Base-by-base conservation (phyloP, 768 basidiomycete genomes). In the Lanmaoa rubissima region DNA sequence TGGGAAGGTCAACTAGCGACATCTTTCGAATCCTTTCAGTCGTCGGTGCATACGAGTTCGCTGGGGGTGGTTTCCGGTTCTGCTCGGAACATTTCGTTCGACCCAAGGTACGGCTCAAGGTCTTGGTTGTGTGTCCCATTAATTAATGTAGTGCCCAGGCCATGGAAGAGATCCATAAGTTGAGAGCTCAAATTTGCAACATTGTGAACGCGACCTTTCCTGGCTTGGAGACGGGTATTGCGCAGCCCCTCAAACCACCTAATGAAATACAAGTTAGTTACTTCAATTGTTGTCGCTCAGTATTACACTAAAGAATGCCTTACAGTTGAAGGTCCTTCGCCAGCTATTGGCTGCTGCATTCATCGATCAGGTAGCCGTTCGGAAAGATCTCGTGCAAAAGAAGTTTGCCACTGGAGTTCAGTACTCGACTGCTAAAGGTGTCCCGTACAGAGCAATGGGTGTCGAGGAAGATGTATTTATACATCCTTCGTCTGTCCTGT, bases 151-250 rank as follows among this genome's bases (percentile, higher is more conserved):
- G 42, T 31, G 8, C 53, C 31, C 19, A 98, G 95, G 92, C 94
- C 0, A 98, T 99, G 95, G 92, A 97, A 73, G 97, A 99, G 75
- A 96, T 97, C 36, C 97, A 95, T 72, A 98, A 98, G 69, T 79
- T 99, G 5, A 84, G 94, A 36, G 80, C 85, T 0, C 97, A 99
- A 66, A 88, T 99, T 54, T 89, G 83, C 64, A 83, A 81, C 55
- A 94, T 98, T 44, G 90, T 96, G 5, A 79, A 81, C 54, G 75
- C 81, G n/a, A 90, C 90, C 66, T 92, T 94, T 60, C 82, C 87
- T 4, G 82, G 79, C 5, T 71, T 79, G 5, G 78, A 87, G 52
- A 74, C 82, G 2, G 82, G 81, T 11, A 87, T 91, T 61, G 71
- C 77, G 4, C 79, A 81, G 4, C 84, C 87, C 55, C 76, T 98